Evolutionary conservation across 2,329 filamentous ascomycete species (phyloP).

Genomic region (Epichloe coenophiala): DNA sequence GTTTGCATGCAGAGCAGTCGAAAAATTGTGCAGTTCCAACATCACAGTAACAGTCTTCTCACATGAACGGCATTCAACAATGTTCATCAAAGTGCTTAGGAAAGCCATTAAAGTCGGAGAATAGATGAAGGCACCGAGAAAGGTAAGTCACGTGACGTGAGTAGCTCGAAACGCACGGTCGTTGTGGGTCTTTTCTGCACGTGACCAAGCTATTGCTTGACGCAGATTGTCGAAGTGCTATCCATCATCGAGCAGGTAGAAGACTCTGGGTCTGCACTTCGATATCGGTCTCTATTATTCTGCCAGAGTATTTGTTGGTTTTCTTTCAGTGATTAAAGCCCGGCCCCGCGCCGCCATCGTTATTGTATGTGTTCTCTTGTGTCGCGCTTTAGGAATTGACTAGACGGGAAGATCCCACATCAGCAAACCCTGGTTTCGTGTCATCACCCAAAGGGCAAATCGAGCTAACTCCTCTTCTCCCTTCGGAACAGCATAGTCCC

Average conservation of each 20-base stretch:
- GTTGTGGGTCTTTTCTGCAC: background rate
- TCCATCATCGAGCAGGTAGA: background rate
- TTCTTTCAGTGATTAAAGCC: conserved; percentile 20
- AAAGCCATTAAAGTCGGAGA: too few species aligned
- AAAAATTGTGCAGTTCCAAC: too few species aligned
- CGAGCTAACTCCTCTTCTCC: conserved; percentile 4
- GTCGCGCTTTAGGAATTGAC: background rate
- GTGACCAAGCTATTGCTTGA: conserved; percentile 1
- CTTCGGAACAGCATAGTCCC: conserved; percentile 1
- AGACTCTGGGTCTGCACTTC: conserved; percentile 9
- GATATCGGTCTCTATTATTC: conserved; percentile 25
- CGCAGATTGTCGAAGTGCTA: conserved; percentile 1
- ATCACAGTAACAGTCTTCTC: too few species aligned
- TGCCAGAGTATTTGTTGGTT: conserved; percentile 26
- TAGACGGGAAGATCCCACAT: conserved; percentile 2
- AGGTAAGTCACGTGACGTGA: background rate
- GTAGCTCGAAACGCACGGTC: background rate
- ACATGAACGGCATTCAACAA: too few species aligned
- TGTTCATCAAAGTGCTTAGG: too few species aligned
- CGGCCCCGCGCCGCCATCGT: conserved; percentile 19
- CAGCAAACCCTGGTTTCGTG: conserved; percentile 4
- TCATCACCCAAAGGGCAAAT: conserved; percentile 1
- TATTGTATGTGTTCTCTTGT: conserved; percentile 15
- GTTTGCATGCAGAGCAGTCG: too few species aligned
- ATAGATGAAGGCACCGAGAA: too few species aligned